These are phyloP conservation scores for Corynespora cassiicola DNA, from an alignment of 2,329 filamentous ascomycete species.

Conservation along the genomic window DNA sequence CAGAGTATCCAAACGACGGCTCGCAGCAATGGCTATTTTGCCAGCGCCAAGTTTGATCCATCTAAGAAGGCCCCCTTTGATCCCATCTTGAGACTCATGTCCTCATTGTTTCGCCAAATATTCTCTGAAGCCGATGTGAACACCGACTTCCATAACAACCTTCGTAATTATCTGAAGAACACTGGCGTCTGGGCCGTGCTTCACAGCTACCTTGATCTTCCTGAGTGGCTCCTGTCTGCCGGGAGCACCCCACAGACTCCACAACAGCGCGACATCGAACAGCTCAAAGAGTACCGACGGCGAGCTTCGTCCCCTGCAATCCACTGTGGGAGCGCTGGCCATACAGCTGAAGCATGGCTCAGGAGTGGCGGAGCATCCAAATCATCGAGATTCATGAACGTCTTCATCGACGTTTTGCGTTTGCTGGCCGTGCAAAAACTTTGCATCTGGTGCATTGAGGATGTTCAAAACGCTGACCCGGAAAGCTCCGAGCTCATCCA, in stretches of 20 bases:
- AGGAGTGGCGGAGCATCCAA: conserved; percentile 53
- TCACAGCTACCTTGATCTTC: conserved; percentile 65
- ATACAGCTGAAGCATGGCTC: conserved; percentile 54
- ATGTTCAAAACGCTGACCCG: conserved; percentile 87
- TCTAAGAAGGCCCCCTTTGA: conserved; percentile 67
- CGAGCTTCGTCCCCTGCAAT: conserved; percentile 42
- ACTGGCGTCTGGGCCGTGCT: conserved; percentile 62
- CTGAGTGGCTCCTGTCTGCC: conserved; percentile 66
- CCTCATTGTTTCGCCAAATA: conserved; percentile 67
- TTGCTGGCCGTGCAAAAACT: conserved; percentile 84
- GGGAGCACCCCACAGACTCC: conserved; percentile 25
- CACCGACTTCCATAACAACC: conserved; percentile 66
- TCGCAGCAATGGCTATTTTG: conserved; percentile 66
- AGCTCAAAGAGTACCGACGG: conserved; percentile 14
- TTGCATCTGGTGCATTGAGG: conserved; percentile 87
- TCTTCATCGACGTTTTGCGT: conserved; percentile 83
- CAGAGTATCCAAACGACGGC: conserved; percentile 64
- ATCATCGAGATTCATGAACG: conserved; percentile 80
- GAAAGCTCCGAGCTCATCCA: conserved; percentile 85
- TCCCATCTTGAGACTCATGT: conserved; percentile 65
- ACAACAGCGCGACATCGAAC: conserved; percentile 29
- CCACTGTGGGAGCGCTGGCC: conserved; percentile 42
- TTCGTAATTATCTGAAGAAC: conserved; percentile 62
- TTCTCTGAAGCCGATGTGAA: conserved; percentile 69
- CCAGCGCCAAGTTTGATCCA: conserved; percentile 66